Percentiles rank a stretch among this genome's conserved stretches.
Conservation (phyloP, 345 rosid species). For the Jatropha curcas region DNA sequence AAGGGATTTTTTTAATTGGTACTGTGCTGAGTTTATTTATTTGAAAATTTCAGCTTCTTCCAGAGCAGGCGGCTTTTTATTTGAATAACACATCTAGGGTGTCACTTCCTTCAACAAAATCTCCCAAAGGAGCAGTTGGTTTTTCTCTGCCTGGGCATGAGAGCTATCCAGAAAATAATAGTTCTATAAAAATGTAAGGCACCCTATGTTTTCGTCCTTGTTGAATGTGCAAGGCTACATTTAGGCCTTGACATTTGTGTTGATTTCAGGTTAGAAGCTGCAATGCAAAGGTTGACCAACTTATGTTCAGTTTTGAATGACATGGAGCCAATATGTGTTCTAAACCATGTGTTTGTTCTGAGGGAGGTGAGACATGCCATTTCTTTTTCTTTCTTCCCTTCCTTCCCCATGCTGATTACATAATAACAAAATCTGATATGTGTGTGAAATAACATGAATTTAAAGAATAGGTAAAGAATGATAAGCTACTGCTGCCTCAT, state of each 20-base stretch:
- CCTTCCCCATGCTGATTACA: neutral
- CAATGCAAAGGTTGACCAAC: slow-evolving; percentile 96
- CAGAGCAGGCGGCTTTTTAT: slow-evolving; percentile 95
- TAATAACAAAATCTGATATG: neutral
- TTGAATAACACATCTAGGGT: slow-evolving; percentile 70
- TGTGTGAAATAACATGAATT: neutral
- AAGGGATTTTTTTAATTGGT: neutral
- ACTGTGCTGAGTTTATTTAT: neutral
- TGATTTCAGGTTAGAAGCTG: slow-evolving; percentile 96
- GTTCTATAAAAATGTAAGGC: slow-evolving; percentile 85
- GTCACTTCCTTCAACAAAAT: slow-evolving; percentile 67
- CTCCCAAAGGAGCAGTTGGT: slow-evolving; percentile 68
- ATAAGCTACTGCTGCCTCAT: too few relatives aligned
- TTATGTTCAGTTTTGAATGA: slow-evolving; percentile 92
- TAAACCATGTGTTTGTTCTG: slow-evolving; percentile 92
- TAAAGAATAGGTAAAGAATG: too few relatives aligned
- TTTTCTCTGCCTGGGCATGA: slow-evolving; percentile 94
- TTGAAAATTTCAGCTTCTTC: slow-evolving; percentile 75
- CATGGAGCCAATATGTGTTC: slow-evolving; percentile 98
- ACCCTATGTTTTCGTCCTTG: slow-evolving; percentile 5
- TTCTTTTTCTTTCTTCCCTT: slow-evolving; percentile 5
- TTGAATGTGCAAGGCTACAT: slow-evolving; percentile 4
- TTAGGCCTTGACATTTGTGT: slow-evolving; percentile 17
- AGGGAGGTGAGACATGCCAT: slow-evolving; percentile 71
- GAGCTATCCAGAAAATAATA: slow-evolving; percentile 88